phyloP scores from a whole-genome alignment of 352 stramenopile species.

The Pythium rishiriense region DNA sequence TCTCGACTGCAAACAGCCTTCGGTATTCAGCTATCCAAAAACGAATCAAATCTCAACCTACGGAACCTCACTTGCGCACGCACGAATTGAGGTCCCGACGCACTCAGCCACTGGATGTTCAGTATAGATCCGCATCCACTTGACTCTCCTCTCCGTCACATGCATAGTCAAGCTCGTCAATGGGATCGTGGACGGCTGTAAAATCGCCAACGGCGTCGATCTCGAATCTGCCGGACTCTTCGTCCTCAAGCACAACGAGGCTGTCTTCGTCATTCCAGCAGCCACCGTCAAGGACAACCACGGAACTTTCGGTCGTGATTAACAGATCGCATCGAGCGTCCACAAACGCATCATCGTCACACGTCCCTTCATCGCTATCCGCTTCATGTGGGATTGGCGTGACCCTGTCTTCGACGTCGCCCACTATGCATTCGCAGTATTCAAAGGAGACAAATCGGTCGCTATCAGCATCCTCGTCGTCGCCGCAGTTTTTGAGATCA shows the following conservation, averaged over 20 bases:
- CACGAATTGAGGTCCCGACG: too few species aligned
- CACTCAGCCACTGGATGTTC: too few species aligned
- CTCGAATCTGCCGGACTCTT: background rate
- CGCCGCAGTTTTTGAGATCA: background rate
- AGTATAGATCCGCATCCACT: background rate
- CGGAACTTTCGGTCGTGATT: slow-evolving; percentile 7
- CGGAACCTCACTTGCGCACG: background rate
- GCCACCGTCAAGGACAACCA: slow-evolving; percentile 18
- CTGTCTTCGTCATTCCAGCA: slow-evolving; percentile 28
- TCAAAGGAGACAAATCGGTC: slow-evolving; percentile 43
- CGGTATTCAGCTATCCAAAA: background rate
- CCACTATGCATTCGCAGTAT: slow-evolving; percentile 34
- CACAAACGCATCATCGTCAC: slow-evolving; percentile 23
- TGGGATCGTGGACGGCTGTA: background rate
- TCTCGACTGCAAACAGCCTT: background rate
- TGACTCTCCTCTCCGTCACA: background rate
- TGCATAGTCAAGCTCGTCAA: slow-evolving; percentile 12
- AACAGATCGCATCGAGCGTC: slow-evolving; percentile 19
- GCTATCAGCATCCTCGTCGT: slow-evolving; percentile 4
- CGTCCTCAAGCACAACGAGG: slow-evolving; percentile 27
- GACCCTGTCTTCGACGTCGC: background rate
- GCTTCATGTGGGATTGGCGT: background rate
- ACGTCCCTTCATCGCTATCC: background rate
- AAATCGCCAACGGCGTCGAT: slow-evolving; percentile 6
- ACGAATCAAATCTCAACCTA: background rate